Percentiles rank a stretch among this genome's conserved stretches.
These are phyloP conservation scores for Setaria italica DNA, from an alignment of 202 grass and related monocot genomes.

Conservation along the genomic window DNA sequence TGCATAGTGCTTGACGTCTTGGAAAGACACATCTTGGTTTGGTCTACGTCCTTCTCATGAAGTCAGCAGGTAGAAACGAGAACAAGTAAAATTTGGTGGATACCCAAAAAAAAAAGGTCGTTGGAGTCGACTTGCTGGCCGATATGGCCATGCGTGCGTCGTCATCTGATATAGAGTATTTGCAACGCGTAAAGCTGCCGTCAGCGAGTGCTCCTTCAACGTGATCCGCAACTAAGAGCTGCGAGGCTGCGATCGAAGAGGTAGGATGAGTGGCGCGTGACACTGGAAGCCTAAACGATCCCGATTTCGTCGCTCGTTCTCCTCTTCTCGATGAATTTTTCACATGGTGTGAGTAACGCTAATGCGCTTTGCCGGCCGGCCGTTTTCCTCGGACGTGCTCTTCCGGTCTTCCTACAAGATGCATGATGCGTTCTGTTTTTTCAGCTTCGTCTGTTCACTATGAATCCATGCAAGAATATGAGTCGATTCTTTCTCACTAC, in stretches of 20 bases:
- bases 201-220: not conserved
- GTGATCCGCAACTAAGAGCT: not conserved
- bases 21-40: not conserved
- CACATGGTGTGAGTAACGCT: no score
- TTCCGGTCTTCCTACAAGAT: no score
- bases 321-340: no score
- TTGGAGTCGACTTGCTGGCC: not conserved
- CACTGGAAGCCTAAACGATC: not conserved
- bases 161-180: not conserved
- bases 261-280: no score
- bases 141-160: not conserved
- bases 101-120: not conserved
- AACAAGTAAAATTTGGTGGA: not conserved
- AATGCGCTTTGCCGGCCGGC: no score
- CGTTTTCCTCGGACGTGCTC: no score
- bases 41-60: not conserved
- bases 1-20: not conserved
- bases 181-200: not conserved
- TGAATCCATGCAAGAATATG: no score
- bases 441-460: no score
- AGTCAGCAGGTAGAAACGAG: not conserved
- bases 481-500: no score
- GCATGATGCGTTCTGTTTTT: no score
- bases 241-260: not conserved
- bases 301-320: not conserved